Evolutionary conservation across 2,329 filamentous ascomycete genomes (phyloP).

Genomic region (Botrytis fabae): DNA sequence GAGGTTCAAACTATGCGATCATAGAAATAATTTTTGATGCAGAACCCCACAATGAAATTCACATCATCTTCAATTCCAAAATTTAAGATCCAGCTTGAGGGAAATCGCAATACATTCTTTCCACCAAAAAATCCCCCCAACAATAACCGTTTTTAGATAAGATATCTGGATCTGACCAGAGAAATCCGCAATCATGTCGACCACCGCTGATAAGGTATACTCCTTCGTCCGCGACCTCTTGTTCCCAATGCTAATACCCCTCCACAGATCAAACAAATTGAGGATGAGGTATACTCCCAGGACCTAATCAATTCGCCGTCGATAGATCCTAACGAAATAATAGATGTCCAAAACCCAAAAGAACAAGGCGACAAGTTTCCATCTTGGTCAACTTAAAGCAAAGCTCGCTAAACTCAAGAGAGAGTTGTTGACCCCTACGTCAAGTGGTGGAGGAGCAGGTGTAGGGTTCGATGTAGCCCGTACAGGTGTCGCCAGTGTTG

Average conservation of each 20-base stretch:
- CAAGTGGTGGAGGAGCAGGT: constrained; percentile 81
- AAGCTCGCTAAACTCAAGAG: constrained; percentile 98
- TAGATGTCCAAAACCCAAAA: constrained; percentile 97
- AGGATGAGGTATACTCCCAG: constrained; percentile 72
- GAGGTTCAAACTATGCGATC: constrained; percentile 7
- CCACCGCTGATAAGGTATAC: constrained; percentile 88
- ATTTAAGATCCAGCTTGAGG: constrained; percentile 2
- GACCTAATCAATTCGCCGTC: constrained; percentile 25
- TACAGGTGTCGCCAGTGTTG: constrained; percentile 94
- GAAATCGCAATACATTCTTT: not conserved
- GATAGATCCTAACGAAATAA: constrained; percentile 26
- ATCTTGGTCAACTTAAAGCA: constrained; percentile 94
- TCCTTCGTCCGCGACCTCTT: not conserved
- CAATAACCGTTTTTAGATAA: not conserved
- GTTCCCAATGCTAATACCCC: constrained; percentile 31
- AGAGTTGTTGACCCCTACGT: constrained; percentile 83
- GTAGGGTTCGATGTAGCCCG: constrained; percentile 95
- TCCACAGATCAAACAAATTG: constrained; percentile 87
- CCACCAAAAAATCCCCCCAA: not conserved
- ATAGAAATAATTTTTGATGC: constrained; percentile 18
- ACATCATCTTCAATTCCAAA: constrained; percentile 11
- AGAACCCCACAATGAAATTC: constrained; percentile 19
- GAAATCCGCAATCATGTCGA: constrained; percentile 69
- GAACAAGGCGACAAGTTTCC: constrained; percentile 92
- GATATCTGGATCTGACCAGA: not conserved